phyloP scores from a whole-genome alignment of 2,329 filamentous ascomycete species.

The Xylaria polymorpha region DNA sequence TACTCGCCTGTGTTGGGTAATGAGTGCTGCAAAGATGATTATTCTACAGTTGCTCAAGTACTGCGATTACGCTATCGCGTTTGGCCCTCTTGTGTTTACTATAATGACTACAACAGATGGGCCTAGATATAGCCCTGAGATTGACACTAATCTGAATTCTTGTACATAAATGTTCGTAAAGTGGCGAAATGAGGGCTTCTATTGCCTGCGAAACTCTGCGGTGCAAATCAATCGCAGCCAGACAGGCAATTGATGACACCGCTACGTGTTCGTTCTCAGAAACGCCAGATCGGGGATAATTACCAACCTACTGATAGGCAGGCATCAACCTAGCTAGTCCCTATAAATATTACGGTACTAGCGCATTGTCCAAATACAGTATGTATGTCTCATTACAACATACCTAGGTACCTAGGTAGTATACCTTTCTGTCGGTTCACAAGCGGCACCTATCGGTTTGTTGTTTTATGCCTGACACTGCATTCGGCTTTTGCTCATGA shows the following conservation, averaged over 20 bases:
- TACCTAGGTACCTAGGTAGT: too few species aligned
- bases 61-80: not conserved
- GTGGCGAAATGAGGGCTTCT: not conserved
- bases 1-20: conserved; percentile 76
- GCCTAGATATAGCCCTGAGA: not conserved
- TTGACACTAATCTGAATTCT: conserved; percentile 16
- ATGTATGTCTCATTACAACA: conserved; percentile 21
- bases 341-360: not conserved
- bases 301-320: too few species aligned
- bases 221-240: not conserved
- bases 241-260: not conserved
- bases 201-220: not conserved
- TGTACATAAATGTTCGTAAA: not conserved
- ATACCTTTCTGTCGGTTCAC: not conserved
- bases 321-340: not conserved
- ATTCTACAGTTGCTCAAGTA: conserved; percentile 8
- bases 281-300: too few species aligned
- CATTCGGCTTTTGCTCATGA: conserved; percentile 1
- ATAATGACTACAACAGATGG: not conserved
- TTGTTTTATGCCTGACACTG: conserved; percentile 10
- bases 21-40: conserved; percentile 38
- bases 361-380: not conserved
- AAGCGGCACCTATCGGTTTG: not conserved
- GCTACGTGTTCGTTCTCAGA: too few species aligned
- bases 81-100: not conserved